Percentiles rank a stretch among this genome's conserved stretches.
These are phyloP conservation scores for Platanthera guangdongensis DNA, from an alignment of 106 monocot genomes.

Conservation along the genomic window DNA sequence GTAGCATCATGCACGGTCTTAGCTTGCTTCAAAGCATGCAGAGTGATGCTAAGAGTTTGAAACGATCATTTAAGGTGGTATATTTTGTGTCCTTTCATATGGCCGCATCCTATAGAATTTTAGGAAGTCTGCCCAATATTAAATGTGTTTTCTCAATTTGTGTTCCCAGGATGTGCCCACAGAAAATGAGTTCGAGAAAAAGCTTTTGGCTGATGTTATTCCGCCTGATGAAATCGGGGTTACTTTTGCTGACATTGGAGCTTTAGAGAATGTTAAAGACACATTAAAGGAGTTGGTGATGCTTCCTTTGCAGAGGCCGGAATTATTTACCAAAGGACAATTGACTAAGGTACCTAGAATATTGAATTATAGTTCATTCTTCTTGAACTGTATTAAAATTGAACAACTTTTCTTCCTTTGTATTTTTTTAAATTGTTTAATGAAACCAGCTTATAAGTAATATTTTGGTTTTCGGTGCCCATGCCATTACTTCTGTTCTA, in stretches of 20 bases:
- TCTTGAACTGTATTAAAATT: too few species aligned
- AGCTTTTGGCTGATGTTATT: conserved; percentile 81
- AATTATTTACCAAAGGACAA: conserved; percentile 67
- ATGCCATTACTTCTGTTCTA: too few species aligned
- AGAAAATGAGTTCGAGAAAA: conserved; percentile 81
- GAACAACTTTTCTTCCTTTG: too few species aligned
- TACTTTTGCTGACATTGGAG: conserved; percentile 79
- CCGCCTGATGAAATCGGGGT: conserved; percentile 72
- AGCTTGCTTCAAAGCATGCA: conserved; percentile 47
- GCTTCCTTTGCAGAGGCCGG: conserved; percentile 76
- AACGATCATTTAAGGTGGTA: conserved; percentile 64
- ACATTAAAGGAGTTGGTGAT: conserved; percentile 76
- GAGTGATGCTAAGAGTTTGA: conserved; percentile 56
- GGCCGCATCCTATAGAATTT: too few species aligned
- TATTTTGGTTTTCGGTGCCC: too few species aligned
- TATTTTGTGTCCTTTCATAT: not conserved
- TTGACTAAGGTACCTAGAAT: conserved; percentile 46
- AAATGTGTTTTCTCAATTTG: not conserved
- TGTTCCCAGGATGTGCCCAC: conserved; percentile 62
- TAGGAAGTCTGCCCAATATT: too few species aligned
- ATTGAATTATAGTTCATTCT: too few species aligned
- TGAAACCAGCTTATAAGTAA: too few species aligned
- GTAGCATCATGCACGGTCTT: conserved; percentile 54
- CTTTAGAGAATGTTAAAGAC: conserved; percentile 73
- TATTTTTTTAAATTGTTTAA: too few species aligned